A percentile compares a stretch with the other conserved stretches of the same genome.
Evolutionary conservation across 2,329 filamentous ascomycete species (phyloP).

Genomic region (Penicillium sp.): DNA sequence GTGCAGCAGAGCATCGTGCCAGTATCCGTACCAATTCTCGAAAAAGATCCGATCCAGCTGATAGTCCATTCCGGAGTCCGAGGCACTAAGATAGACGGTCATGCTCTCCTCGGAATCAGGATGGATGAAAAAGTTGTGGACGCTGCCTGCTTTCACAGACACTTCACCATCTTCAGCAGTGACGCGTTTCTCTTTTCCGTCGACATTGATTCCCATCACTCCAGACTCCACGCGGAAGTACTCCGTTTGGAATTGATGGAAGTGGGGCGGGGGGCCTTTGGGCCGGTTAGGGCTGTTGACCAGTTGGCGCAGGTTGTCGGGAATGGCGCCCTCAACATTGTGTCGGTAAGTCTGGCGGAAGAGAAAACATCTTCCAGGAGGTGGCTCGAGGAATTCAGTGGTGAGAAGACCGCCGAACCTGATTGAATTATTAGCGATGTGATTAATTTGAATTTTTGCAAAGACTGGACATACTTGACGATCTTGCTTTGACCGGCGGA

Average conservation of each 20-base stretch:
- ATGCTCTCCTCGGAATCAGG: conserved; percentile 13
- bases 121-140: conserved; percentile 16
- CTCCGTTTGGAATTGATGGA: conserved; percentile 18
- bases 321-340: conserved; percentile 1
- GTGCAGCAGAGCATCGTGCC: conserved; percentile 16
- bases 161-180: conserved; percentile 11
- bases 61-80: conserved; percentile 14
- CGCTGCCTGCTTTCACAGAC: conserved; percentile 4
- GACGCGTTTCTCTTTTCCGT: conserved; percentile 2
- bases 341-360: conserved; percentile 13
- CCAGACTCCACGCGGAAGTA: conserved; percentile 17
- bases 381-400: conserved; percentile 12
- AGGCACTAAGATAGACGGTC: conserved; percentile 16
- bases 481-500: too few species aligned
- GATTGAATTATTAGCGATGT: too few species aligned
- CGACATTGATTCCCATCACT: conserved; percentile 3
- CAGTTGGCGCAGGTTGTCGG: neutral
- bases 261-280: conserved; percentile 12
- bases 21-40: conserved; percentile 21
- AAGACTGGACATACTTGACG: too few species aligned
- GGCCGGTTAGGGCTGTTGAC: conserved; percentile 9
- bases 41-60: conserved; percentile 19
- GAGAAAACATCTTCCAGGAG: conserved; percentile 10
- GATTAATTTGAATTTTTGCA: too few species aligned
- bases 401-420: conserved; percentile 15